Evolutionary conservation across 1,139 yeast genomes (phyloP).

Genomic region (Hyphopichia buzzinii): DNA sequence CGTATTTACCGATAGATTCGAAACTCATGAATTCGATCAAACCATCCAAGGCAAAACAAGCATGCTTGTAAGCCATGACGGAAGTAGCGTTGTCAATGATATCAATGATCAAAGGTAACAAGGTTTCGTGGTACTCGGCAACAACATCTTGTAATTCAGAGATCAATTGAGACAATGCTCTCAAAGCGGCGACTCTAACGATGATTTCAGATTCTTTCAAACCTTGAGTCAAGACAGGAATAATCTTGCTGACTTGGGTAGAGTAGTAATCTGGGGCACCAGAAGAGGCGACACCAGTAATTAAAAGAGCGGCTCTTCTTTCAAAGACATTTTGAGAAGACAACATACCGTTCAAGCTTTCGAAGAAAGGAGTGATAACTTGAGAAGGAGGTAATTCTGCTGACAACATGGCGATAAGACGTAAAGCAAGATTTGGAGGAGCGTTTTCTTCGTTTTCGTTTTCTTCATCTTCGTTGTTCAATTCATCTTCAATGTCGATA

Average conservation of each 20-base stretch:
- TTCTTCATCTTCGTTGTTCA: slow-evolving; percentile 79
- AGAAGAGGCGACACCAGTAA: slow-evolving; percentile 79
- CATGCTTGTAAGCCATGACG: slow-evolving; percentile 83
- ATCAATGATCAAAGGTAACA: slow-evolving; percentile 82
- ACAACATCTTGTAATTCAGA: slow-evolving; percentile 81
- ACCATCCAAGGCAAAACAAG: slow-evolving; percentile 89
- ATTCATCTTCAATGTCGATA: slow-evolving; percentile 67
- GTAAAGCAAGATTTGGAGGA: slow-evolving; percentile 75
- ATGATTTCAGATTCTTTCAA: slow-evolving; percentile 73
- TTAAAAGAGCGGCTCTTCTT: slow-evolving; percentile 83
- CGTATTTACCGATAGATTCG: slow-evolving; percentile 77
- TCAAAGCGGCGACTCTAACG: slow-evolving; percentile 85
- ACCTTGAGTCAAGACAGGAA: slow-evolving; percentile 73
- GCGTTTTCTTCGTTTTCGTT: slow-evolving; percentile 90
- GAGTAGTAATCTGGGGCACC: slow-evolving; percentile 95
- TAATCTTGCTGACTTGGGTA: slow-evolving; percentile 67
- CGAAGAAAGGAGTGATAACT: slow-evolving; percentile 77
- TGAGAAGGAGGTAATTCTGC: slow-evolving; percentile 90
- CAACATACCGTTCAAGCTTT: slow-evolving; percentile 61
- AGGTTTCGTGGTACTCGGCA: slow-evolving; percentile 76
- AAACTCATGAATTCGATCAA: slow-evolving; percentile 88
- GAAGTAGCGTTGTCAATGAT: slow-evolving; percentile 86
- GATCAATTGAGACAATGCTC: slow-evolving; percentile 75
- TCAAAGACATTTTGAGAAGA: slow-evolving; percentile 65
- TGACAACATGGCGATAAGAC: slow-evolving; percentile 76